Base-by-base conservation (phyloP, 2,329 filamentous ascomycete genomes). In the Penicillium concentricum region DNA sequence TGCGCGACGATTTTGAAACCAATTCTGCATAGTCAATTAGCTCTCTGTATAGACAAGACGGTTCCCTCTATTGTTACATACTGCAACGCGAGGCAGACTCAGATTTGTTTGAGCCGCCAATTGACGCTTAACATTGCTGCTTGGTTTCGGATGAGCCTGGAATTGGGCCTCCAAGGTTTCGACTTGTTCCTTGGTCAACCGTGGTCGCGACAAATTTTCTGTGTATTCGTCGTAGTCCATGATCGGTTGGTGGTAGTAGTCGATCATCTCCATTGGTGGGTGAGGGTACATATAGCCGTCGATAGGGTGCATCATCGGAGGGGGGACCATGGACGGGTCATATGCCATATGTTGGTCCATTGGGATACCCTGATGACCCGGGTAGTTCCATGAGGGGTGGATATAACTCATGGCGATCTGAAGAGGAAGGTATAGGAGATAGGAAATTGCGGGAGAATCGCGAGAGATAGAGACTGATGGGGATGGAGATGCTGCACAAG, bases 1-100 rank as follows among this genome's bases (percentile, higher is more conserved):
- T 54, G 79, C 79, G 45, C 79, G 76, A 58, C 79, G 75, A 61
- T 81, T 81, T 61, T 81, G 79, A 64, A 81, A 81, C 79, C 79
- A 81, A 59, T 81, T 81, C 79, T 81, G 58, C 41, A 59, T 44
- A 66, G 46, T 34, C 42, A 7, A n/a, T 45, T 56, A 58, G 41
- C 49, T 37, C 15, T 10, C 34, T 24, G 49, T 28, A 28, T 16
- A 9, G 20, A 37, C 5, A 38, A 30, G 34, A 42, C 13, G 20
- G 5, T 13, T n/a, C 3, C 37, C 55, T 45, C 9, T 37, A 3
- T 22, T 26, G 13, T 4, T 35, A 76, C 78, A 60, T 72, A 81
- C 79, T 56, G 79, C 78, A 63, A 81, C 79, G 54, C 79, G 74
- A 39, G 76, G 77, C 41, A 80, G 68, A 51, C 77, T 79, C 44